phyloP scores from a whole-genome alignment of 495 filamentous ascomycete genomes.

The Penicillium subrubescens region DNA sequence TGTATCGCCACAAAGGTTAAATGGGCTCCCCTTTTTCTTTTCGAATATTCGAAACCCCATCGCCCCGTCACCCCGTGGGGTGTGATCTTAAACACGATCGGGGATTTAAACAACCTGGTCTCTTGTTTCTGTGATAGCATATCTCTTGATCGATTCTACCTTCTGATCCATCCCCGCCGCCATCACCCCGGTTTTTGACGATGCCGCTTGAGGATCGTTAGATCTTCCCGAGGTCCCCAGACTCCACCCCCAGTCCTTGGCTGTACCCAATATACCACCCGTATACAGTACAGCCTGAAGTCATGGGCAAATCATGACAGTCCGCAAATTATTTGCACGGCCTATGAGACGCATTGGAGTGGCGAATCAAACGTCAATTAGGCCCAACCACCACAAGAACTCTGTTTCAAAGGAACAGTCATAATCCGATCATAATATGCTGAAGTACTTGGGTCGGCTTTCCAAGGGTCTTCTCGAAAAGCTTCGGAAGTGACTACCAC shows the following conservation, averaged over 20 bases:
- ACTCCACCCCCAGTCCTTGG: conserved; percentile 17
- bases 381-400: background rate
- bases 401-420: background rate
- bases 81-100: background rate
- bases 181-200: conserved; percentile 2
- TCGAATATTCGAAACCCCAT: background rate
- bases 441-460: background rate
- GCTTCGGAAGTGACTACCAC: background rate
- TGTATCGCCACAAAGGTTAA: conserved; percentile 3
- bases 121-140: background rate
- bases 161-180: background rate
- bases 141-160: background rate
- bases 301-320: background rate
- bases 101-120: background rate
- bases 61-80: background rate
- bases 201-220: background rate
- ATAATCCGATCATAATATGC: background rate
- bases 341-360: background rate
- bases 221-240: conserved; percentile 20
- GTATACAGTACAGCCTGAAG: background rate
- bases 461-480: background rate
- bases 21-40: conserved; percentile 2
- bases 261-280: conserved; percentile 8
- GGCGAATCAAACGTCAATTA: background rate
- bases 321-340: background rate